A percentile compares a stretch with the other conserved stretches of the same genome.
Evolutionary conservation across 371 early-diverging fungal genomes (phyloP).

Genomic region (Coemansia sp.): DNA sequence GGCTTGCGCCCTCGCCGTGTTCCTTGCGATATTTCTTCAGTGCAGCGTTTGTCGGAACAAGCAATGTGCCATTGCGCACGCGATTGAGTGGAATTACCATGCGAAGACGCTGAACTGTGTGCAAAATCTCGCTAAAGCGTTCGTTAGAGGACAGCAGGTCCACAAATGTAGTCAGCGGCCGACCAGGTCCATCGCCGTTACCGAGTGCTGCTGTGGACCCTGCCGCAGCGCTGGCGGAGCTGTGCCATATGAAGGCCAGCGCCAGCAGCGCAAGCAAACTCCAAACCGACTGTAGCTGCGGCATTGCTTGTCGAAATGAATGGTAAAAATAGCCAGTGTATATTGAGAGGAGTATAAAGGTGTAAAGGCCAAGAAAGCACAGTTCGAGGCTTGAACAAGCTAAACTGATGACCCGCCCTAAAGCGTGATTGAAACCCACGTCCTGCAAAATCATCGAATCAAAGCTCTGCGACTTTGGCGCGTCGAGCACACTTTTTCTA

Average conservation of each 20-base stretch:
- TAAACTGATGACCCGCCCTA: background rate
- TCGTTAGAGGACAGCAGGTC: constrained; percentile 47
- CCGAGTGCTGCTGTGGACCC: background rate
- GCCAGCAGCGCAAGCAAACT: constrained; percentile 4
- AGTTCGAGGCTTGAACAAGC: no score
- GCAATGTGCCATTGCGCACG: constrained; percentile 49
- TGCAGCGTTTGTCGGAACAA: constrained; percentile 53
- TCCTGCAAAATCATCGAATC: constrained; percentile 4
- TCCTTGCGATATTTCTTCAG: constrained; percentile 33
- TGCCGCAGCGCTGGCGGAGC: background rate
- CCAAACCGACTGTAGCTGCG: background rate
- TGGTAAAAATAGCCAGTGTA: background rate
- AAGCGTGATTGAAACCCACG: background rate
- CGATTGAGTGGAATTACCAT: constrained; percentile 52
- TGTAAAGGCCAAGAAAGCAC: background rate
- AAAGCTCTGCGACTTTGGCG: background rate
- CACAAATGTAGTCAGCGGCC: constrained; percentile 36
- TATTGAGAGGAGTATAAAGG: background rate
- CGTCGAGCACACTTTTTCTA: background rate
- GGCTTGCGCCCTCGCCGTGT: constrained; percentile 13
- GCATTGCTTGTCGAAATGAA: constrained; percentile 12
- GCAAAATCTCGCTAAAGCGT: constrained; percentile 49
- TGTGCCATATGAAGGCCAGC: background rate
- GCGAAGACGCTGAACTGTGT: constrained; percentile 50
- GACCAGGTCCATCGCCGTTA: constrained; percentile 8